Evolutionary conservation across 2,329 filamentous ascomycete genomes (phyloP), one percentile per base, ranked within the genome.

Genomic region (Monilinia polystroma): DNA sequence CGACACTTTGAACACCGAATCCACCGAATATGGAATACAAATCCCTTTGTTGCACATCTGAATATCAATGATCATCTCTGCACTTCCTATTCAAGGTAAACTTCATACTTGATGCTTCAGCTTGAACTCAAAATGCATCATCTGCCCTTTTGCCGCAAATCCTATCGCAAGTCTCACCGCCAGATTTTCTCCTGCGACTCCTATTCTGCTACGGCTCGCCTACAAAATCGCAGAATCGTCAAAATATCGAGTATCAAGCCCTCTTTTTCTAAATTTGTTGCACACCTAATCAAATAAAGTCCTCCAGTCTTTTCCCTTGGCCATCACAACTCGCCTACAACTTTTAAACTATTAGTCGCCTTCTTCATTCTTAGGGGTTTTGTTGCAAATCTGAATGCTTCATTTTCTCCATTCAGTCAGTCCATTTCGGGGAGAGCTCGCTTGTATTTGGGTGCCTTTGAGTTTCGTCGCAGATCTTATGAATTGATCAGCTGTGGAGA

Each of bases 371-470:
- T 32, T 23, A 16, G 5, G 11, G 14, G 3, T 10, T 43, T 63
- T 55, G 60, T 63, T 63, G 60, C 60, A 55, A 20, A 29, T 32
- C 60, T 63, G 29, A 55, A 43, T 35, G 60, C 47, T 55, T 63
- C 49, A 63, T 63, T 54, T 54, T 43, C 62, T 32, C 26, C 32
- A 23, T 38, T 62, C n/a, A 52, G 26, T 62, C n/a, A 52, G 26
- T 62, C 58, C 58, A 18, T 2, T 62, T 62, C 26, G 14, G 45
- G 58, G 45, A 38, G 20, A 4, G 45, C 45, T 60, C 58, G 58
- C 45, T 26, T 62, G n/a, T 35, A 23, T 26, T 60, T 29, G 43
- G 57, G 43, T 60, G 57, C 20, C 20, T 51, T 18, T 18, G 20
- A 49, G n/a, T n/a, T 60, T 51, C 38, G 29, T 60, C 49, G 57